phyloP scores from a whole-genome alignment of 2,329 filamentous ascomycete species.

The Colletotrichum cereale region DNA sequence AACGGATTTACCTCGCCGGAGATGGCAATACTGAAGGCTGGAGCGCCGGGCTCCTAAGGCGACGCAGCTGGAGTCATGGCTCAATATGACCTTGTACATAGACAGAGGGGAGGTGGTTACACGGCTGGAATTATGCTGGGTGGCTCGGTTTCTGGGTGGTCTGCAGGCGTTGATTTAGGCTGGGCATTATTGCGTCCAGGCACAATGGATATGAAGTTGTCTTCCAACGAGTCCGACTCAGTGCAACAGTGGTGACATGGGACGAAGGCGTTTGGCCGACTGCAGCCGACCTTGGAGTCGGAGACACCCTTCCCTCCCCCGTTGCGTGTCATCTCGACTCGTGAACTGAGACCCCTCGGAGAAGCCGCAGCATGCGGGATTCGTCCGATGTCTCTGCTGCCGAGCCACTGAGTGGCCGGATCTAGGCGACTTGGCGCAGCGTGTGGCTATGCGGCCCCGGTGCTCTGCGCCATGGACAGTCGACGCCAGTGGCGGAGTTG shows the following conservation, averaged over 20 bases:
- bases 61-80: not conserved
- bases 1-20: constrained; percentile 66
- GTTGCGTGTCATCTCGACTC: not conserved
- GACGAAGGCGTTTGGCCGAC: not conserved
- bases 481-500: not conserved
- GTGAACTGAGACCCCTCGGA: constrained; percentile 2
- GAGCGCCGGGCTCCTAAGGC: constrained; percentile 12
- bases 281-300: not conserved
- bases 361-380: constrained; percentile 11
- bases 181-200: not conserved
- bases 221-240: not conserved
- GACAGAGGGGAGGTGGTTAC: not conserved
- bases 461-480: not conserved
- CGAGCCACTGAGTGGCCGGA: not conserved
- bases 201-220: constrained; percentile 14
- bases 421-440: constrained; percentile 11
- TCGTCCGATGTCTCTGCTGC: constrained; percentile 10
- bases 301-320: not conserved
- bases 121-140: not conserved
- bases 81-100: constrained; percentile 7
- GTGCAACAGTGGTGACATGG: not conserved
- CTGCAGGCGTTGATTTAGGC: constrained; percentile 32
- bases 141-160: constrained; percentile 23
- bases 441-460: not conserved
- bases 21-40: constrained; percentile 41